Percentiles rank a stretch among this genome's conserved stretches.
These are phyloP conservation scores for Exophiala oligosperma DNA, from an alignment of 2,329 filamentous ascomycete species.

Conservation along the genomic window DNA sequence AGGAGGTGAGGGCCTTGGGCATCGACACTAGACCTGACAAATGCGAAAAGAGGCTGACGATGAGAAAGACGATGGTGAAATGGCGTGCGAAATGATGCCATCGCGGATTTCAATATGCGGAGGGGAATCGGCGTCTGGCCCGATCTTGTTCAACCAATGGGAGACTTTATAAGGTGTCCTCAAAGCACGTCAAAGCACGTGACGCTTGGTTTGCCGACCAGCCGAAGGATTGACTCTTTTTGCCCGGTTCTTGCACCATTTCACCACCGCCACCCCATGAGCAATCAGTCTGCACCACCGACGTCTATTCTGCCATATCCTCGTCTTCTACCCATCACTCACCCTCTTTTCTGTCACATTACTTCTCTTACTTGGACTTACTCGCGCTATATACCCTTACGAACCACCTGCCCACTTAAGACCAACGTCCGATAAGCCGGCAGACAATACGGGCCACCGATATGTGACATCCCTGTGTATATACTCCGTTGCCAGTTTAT, in stretches of 20 bases:
- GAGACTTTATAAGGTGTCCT: not conserved
- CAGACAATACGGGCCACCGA: not conserved
- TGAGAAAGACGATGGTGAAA: slow-evolving; percentile 10
- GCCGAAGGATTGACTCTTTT: not conserved
- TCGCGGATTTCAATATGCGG: not conserved
- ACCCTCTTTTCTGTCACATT: not conserved
- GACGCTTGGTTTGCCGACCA: not conserved
- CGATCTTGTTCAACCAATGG: not conserved
- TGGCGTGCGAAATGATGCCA: slow-evolving; percentile 1
- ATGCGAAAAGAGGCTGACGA: not conserved
- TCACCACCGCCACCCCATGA: not conserved
- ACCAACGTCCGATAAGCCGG: not conserved
- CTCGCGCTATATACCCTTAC: not conserved
- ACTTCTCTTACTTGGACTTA: not conserved
- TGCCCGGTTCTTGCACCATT: not conserved
- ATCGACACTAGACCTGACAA: not conserved
- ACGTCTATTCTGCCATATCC: not conserved
- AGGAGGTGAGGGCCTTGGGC: not conserved
- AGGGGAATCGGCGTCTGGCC: no score
- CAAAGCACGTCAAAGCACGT: not conserved
- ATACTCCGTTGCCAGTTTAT: not conserved
- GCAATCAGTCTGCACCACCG: not conserved
- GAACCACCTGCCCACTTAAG: not conserved
- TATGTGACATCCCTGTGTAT: not conserved
- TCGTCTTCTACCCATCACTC: not conserved